Base-by-base conservation (phyloP, 345 rosid genomes). In the Cardiospermum halicacabum region DNA sequence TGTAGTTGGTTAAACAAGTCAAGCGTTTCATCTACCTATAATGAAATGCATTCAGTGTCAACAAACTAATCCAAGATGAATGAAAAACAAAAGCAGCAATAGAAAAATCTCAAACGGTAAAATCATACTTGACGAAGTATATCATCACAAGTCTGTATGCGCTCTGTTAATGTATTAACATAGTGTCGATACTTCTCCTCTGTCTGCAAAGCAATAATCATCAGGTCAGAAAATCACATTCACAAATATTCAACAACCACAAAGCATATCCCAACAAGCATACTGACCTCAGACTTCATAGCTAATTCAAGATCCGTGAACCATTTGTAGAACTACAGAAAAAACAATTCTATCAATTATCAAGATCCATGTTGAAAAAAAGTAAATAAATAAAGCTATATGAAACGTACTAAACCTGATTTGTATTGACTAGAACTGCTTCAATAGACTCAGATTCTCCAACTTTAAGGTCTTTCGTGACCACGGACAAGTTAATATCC, bases 251-350 rank as follows among this genome's bases (percentile, higher is more conserved):
- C 62, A 56, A 57, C 27, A 27, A 68, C 22, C 6, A 49, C n/a
- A n/a, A n/a, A 42, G 15, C 37, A 74, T 19, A 18, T 12, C 16
- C 48, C 63, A 70, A 69, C 51, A 80, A 53, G 67, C 60, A 60
- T 60, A 77, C 92, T 68, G 79, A 93, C 98, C 98, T 93, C 98
- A 25, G 96, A 93, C 79, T 89, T 93, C 98, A 93, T 84, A 11
- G 97, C 96, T 27, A 85, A 88, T 80, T 93, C 97, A 70, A 93
- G 98, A 87, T 93, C 96, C 16, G 97, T 81, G 72, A 93, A 93
- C 98, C 98, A 93, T 61, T 93, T 90, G 80, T 90, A 93, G 61
- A 93, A 93, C 98, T 93, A 85, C 64, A 70, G 16, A 34, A 34
- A 21, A 53, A 40, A 11, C 49, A 30, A 19, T 34, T 24, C 43